Evolutionary conservation across 176 grass and related monocot species (phyloP).

Genomic region (Elymus sibiricus): DNA sequence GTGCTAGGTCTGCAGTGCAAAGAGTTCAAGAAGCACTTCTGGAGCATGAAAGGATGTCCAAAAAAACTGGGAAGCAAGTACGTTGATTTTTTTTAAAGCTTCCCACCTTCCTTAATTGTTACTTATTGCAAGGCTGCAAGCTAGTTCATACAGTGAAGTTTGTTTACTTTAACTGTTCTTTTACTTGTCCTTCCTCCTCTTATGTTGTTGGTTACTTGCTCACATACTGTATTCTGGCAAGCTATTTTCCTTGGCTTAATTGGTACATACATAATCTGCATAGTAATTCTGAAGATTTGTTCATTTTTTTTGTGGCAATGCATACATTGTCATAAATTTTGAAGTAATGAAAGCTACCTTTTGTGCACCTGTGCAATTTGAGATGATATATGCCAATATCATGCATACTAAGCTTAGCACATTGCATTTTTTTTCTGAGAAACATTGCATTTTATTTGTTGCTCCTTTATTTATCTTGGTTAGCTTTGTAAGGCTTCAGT

Average conservation of each 20-base stretch:
- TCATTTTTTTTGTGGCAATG: neutral
- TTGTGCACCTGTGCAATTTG: neutral
- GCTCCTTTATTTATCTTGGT: neutral
- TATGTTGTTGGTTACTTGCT: neutral
- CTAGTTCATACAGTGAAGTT: neutral
- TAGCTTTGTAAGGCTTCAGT: neutral
- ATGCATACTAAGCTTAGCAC: neutral
- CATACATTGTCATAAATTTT: slow-evolving; percentile 11
- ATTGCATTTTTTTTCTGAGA: neutral
- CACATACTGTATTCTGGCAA: slow-evolving; percentile 3
- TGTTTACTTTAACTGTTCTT: neutral
- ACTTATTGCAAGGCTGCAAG: slow-evolving; percentile 23
- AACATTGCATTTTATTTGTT: slow-evolving; percentile 5
- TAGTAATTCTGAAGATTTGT: slow-evolving; percentile 4
- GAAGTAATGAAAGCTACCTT: neutral
- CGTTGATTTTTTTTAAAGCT: neutral
- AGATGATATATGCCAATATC: slow-evolving; percentile 4
- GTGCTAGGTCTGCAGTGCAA: slow-evolving; percentile 55
- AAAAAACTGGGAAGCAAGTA: slow-evolving; percentile 65
- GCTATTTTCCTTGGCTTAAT: neutral
- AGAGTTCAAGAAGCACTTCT: slow-evolving; percentile 80
- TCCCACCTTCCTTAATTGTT: slow-evolving; percentile 1
- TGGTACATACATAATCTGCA: neutral
- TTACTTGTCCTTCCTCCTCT: neutral
- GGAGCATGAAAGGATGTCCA: slow-evolving; percentile 61